Conservation (phyloP, 179 eudicot genomes). For the Beta corolliflora region DNA sequence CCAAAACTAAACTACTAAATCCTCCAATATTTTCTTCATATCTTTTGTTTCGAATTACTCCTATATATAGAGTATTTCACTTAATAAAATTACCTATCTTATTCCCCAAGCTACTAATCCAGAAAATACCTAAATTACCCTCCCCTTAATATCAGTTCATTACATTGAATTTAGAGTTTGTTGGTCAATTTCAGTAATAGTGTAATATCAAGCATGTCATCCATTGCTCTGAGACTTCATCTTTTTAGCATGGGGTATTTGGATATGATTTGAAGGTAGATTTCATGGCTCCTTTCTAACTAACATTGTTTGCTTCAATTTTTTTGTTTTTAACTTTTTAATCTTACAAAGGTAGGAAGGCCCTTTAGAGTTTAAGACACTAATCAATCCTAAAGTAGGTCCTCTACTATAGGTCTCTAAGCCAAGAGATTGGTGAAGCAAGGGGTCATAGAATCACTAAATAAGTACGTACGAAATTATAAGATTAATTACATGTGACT, state of each 20-base stretch:
- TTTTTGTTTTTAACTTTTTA: too few species aligned
- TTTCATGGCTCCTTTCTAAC: background rate
- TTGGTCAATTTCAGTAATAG: background rate
- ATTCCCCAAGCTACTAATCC: too few species aligned
- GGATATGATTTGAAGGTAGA: background rate
- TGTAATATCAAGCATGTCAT: background rate
- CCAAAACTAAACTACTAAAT: too few species aligned
- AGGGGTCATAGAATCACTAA: background rate
- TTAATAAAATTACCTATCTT: too few species aligned
- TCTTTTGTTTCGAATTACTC: too few species aligned
- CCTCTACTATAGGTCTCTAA: background rate
- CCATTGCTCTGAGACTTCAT: background rate
- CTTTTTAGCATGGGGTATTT: background rate
- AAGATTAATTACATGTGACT: background rate
- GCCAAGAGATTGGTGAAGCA: background rate
- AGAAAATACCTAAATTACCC: too few species aligned
- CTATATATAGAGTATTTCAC: too few species aligned
- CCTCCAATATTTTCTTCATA: too few species aligned
- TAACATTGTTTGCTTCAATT: too few species aligned
- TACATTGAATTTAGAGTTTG: background rate
- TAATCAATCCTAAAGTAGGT: background rate
- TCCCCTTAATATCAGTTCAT: too few species aligned
- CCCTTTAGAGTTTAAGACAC: background rate
- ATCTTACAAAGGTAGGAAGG: background rate
- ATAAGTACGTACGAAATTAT: background rate